phyloP scores from a whole-genome alignment of 2,329 filamentous ascomycete genomes.

The Xylariales sp. region DNA sequence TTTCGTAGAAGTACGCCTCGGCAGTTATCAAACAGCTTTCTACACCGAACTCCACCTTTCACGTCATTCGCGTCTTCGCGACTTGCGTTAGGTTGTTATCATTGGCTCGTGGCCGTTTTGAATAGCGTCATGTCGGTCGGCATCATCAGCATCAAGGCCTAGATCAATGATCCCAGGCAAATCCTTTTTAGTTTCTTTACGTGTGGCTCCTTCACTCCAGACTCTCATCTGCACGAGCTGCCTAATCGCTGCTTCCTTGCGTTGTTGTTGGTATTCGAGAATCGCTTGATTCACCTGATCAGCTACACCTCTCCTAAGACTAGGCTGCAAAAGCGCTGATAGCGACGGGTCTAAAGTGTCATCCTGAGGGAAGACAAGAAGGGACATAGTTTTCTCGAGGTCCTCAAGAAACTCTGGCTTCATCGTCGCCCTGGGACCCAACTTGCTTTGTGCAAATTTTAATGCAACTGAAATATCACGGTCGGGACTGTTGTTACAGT shows the following conservation, averaged over 20 bases:
- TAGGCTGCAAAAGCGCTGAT: conserved; percentile 80
- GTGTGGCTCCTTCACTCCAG: conserved; percentile 80
- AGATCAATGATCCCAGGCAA: conserved; percentile 56
- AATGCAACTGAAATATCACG: conserved; percentile 83
- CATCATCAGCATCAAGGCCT: conserved; percentile 51
- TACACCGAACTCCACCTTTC: not conserved
- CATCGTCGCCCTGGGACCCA: conserved; percentile 86
- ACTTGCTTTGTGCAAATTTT: conserved; percentile 86
- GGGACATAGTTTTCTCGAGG: conserved; percentile 90
- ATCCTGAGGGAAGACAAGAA: conserved; percentile 85
- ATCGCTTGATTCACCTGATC: conserved; percentile 91
- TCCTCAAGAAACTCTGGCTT: conserved; percentile 85
- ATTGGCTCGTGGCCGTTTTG: conserved; percentile 61
- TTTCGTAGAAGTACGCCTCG: not conserved
- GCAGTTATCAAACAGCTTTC: not conserved
- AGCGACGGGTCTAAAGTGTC: conserved; percentile 82
- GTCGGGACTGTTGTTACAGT: conserved; percentile 72
- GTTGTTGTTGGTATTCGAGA: conserved; percentile 75
- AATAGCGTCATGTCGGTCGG: conserved; percentile 38
- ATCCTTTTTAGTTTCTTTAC: conserved; percentile 54
- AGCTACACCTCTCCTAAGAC: conserved; percentile 85
- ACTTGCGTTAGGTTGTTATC: conserved; percentile 59
- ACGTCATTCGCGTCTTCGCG: not conserved
- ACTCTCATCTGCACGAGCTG: conserved; percentile 83
- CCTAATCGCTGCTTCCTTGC: conserved; percentile 83